Base-by-base conservation (phyloP, 2,329 filamentous ascomycete species). In the Cercospora zeina region DNA sequence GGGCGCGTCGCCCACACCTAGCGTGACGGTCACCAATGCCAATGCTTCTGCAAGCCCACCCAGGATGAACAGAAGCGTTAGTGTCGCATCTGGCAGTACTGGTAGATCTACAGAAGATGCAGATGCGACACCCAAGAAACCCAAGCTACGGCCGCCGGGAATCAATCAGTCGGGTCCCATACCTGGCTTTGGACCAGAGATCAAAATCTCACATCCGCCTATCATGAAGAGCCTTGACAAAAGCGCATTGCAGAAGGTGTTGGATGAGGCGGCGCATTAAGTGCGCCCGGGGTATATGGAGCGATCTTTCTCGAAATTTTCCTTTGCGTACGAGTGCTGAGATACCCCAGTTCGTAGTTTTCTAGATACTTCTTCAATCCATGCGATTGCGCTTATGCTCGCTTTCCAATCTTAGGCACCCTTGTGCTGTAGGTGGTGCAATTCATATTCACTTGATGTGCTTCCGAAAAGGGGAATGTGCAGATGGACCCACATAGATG, bases 121-220 rank as follows among this genome's bases (percentile, higher is more conserved):
- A 14, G 70, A 75, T 36, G 72, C 71, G 34, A 74, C 74, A 24
- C 72, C 77, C 10, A 71, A 74, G 62, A 76, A 66, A 10, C 58
- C 77, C 34, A 79, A 72, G 61, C 59, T 78, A 47, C 81, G 90
- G 47, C 77, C 83, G 4, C 84, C 89, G 1, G 90, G 90, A 0
- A 91, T 95, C 72, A 95, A 95, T 70, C 90, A 93, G 72, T 82
- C 85, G 1, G 90, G 90, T 0, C 82, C 85, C 0, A 88, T 95
- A 47, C 85, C 89, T 0, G 90, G 90, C 0, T 89, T 93, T 66
- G 81, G 85, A 76, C 71, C 83, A 77, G 75, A 84, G 75, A 71
- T 83, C 77, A 74, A 80, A 74, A 36, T 84, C 1, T 82, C 85
- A 2, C 64, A 68, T 59, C 80, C 82, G 36, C 83, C 89, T 10